Base-by-base conservation (phyloP, 768 basidiomycete species). In the Fomitopsis serialis region DNA sequence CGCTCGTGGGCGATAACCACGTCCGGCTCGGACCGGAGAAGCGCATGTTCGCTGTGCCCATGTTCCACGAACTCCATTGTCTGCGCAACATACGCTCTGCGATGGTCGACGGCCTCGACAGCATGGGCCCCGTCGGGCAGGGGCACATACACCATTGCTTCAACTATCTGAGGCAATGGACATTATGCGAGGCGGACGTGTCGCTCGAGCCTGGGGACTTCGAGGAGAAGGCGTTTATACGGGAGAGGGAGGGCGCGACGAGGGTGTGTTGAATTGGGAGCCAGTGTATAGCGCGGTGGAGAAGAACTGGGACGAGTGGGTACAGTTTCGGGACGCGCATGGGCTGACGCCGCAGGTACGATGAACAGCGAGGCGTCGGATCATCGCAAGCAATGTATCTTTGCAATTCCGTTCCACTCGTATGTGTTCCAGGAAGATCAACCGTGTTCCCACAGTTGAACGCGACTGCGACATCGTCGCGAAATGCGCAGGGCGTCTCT, bases 31-130 rank as follows among this genome's bases (percentile, higher is more conserved):
- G 66, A 10, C 65, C 65, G 12, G 50, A 66, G 22, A 36, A 67
- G 45, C 72, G 70, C 43, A 58, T 61, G 1, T 71, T 71, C 56
- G 64, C 65, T 9, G 52, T 73, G 45, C 54, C 66, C 27, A 66
- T 69, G 64, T 69, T 64, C 57, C 70, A 70, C 61, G 62, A 70
- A 60, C 55, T 70, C 52, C 69, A 69, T 47, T 72, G 69, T 45
- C 55, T 72, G 9, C 60, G 66, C 54, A 52, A 55, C 11, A 55
- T 71, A 44, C 64, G 68, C 8, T 42, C 42, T 10, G 62, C 66
- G 5, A 59, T 68, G 37, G 58, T 63, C 13, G 42, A 42, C 32
- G 44, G 48, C 13, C 32, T 34, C n/a, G 43, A 29, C 27, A 44
- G 36, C 44, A 19, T 54, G 5, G 51, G 48, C 23, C 21, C 50